Conservation (phyloP, 2,329 filamentous ascomycete genomes). For the Penicillium fuscoglaucum region DNA sequence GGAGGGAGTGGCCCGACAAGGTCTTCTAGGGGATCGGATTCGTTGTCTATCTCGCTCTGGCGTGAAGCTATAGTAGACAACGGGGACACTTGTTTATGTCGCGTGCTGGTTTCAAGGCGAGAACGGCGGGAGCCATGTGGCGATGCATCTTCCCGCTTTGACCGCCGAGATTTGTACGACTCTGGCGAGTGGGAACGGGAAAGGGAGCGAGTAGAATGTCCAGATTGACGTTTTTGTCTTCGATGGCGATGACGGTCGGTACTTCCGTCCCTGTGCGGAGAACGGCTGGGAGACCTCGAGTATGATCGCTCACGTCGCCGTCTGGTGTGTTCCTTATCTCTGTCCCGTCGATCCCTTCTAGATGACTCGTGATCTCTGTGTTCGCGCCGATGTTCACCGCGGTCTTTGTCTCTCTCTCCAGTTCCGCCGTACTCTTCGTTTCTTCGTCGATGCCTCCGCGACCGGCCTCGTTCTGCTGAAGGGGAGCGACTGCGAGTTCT, state of each 20-base stretch:
- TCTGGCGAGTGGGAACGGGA: constrained; percentile 12
- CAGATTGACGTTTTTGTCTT: constrained; percentile 33
- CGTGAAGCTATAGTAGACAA: not conserved
- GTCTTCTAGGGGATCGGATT: constrained; percentile 72
- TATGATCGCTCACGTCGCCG: constrained; percentile 14
- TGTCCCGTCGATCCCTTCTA: constrained; percentile 16
- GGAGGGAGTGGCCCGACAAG: constrained; percentile 72
- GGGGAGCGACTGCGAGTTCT: constrained; percentile 31
- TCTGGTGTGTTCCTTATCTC: constrained; percentile 12
- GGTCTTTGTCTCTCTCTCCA: constrained; percentile 18
- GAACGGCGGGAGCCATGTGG: constrained; percentile 8
- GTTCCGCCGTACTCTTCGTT: constrained; percentile 23
- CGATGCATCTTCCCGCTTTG: constrained; percentile 4
- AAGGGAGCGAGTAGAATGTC: constrained; percentile 12
- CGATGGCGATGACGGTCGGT: constrained; percentile 21
- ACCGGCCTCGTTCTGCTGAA: constrained; percentile 27
- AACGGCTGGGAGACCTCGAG: constrained; percentile 25
- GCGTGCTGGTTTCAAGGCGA: not conserved
- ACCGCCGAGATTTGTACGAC: constrained; percentile 1
- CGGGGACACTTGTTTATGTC: constrained; percentile 3
- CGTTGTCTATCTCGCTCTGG: constrained; percentile 24
- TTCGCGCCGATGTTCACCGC: constrained; percentile 17
- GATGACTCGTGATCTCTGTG: constrained; percentile 16
- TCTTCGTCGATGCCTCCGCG: constrained; percentile 26
- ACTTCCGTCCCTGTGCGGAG: constrained; percentile 22